Evolutionary conservation across 805 yeast species (phyloP), one percentile per base, ranked within the genome.

Genomic region (Candida cerambycidarum): DNA sequence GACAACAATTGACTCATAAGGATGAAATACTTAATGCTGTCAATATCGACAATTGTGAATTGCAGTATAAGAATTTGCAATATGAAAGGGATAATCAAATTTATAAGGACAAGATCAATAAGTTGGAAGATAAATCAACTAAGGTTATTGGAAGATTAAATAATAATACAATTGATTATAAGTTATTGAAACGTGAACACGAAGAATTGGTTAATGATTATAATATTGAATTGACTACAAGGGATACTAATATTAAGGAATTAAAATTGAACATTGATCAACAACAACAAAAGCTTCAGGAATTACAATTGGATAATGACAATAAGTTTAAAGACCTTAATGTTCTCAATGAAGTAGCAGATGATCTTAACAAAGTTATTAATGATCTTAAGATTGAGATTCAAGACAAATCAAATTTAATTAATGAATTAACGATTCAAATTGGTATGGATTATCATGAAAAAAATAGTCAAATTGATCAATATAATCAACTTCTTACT

Each of bases 31-130:
- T 34, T 5, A 33, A 41, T 14, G 31, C 21, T n/a, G 10, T 28
- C 9, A 33, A 34, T 19, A 13, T 16, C 4, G 30, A 34, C 7
- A 34, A 18, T 6, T 34, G 12, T 34, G 39, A 41, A 14, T 34
- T 34, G 21, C 44, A 34, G 15, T 14, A 27, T 14, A 28, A n/a
- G 6, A 33, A 15, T 14, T 38, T 29, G 12, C 35, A 34, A 15
- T 6, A 21, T 10, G 35, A 34, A 12, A n/a, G 13, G 17, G 31
- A 40, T 32, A 7, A 16, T 15, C 21, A 40, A 6, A 14, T 23
- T 2, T 16, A 25, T 5, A 40, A 13, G 17, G 24, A 18, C 3
- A 19, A 17, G 14, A 6, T 12, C 4, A 17, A 18, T 5, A 21
- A 13, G 12, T 34, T 23, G 9, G 32, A 25, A 27, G n/a, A 4